Conservation (phyloP, 148 eudicot genomes). For the Diospyros lotus region DNA sequence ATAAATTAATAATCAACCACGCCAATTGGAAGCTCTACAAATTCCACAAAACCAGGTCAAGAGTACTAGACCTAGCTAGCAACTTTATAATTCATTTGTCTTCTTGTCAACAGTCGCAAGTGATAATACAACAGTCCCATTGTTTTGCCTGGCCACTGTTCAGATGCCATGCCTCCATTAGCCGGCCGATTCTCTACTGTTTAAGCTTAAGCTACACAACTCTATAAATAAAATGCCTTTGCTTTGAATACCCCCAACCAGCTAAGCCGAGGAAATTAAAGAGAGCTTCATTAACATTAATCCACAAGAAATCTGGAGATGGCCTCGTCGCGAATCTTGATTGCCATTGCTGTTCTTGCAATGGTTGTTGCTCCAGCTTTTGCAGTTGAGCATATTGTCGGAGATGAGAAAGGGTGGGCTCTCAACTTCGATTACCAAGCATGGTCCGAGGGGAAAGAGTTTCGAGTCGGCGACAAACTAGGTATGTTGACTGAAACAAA, state of each 20-base stretch:
- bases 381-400: constrained; percentile 20
- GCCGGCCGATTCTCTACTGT: background rate
- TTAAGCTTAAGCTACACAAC: background rate
- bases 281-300: background rate
- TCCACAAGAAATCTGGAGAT: background rate
- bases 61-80: too few relatives aligned
- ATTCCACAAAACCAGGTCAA: too few relatives aligned
- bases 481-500: constrained; percentile 4
- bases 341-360: constrained; percentile 6
- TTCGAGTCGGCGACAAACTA: constrained; percentile 31
- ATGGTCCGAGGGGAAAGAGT: constrained; percentile 29
- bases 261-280: background rate
- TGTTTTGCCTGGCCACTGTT: too few relatives aligned
- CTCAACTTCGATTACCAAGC: constrained; percentile 24
- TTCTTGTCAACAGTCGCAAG: too few relatives aligned
- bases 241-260: background rate
- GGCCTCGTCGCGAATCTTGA: constrained; percentile 1
- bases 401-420: constrained; percentile 28
- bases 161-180: background rate
- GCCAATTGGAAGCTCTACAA: too few relatives aligned
- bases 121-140: too few relatives aligned
- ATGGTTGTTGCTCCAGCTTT: constrained; percentile 8
- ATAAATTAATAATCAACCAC: too few relatives aligned
- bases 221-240: background rate
- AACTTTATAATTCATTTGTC: too few relatives aligned